Evolutionary conservation across 305 asterid genomes (phyloP), one percentile per base, ranked within the genome.

Genomic region (Nicotiana rustica): DNA sequence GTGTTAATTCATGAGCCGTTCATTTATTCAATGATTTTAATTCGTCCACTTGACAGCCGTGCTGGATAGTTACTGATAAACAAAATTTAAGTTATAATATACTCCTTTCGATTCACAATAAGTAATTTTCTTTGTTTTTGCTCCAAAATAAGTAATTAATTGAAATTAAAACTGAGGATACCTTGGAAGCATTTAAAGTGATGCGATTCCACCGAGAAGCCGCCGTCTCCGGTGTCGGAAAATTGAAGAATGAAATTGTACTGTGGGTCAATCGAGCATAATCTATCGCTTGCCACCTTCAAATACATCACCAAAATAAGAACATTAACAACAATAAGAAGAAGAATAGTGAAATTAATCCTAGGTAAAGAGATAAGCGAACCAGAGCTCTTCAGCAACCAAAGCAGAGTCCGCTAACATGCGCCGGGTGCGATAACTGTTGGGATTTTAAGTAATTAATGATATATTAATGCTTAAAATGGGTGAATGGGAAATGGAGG

Each of bases 331-430:
- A 44, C 10, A 41, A 2, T 19, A 6, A 70, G n/a, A 59, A 59
- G 4, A 17, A 67, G 25, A 67, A 6, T 1, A 41, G 0, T 41
- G 47, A 41, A 41, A 41, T 41, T 41, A 41, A 17, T 17, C 29
- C 31, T 41, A 70, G 12, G 6, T 70, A 41, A 70, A 41, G 59
- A 70, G 5, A 41, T 2, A 70, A 70, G 59, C 78, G 2, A 41
- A 95, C 99, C 98, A 95, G 79, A 94, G 92, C 86, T 93, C 97
- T 86, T 91, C 98, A n/a, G 91, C 97, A 57, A 95, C 97, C 61
- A 95, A 94, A 62, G 98, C 97, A 62, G 97, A 92, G 86, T 95
- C 98, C 1, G 98, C 98, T 84, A 93, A 87, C 98, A 91, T 93
- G 84, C 98, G 97, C 84, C 96, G 93, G 4, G 97, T 93, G 38